phyloP scores from a whole-genome alignment of 352 stramenopile genomes.

The Phytophthora hybrid region DNA sequence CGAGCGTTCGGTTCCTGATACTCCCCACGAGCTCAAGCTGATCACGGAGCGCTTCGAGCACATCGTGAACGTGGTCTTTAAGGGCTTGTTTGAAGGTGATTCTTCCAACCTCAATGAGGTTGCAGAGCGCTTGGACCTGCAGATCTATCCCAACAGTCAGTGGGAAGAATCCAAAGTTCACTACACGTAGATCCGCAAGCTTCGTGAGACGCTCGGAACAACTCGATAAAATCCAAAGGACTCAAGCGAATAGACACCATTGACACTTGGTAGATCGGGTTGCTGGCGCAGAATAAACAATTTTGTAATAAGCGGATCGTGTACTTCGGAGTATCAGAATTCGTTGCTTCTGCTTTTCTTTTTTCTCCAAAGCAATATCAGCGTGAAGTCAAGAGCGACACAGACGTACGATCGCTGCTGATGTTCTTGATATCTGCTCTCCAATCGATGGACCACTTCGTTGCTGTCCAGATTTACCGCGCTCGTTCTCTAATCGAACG shows the following conservation, averaged over 20 bases:
- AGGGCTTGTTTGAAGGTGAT: slow-evolving; percentile 71
- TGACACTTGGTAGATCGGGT: background rate
- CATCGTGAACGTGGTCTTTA: slow-evolving; percentile 83
- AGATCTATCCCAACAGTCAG: slow-evolving; percentile 76
- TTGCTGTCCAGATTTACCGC: slow-evolving; percentile 6
- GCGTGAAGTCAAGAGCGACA: slow-evolving; percentile 12
- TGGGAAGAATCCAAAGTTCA: slow-evolving; percentile 58
- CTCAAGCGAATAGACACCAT: background rate
- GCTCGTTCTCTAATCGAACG: slow-evolving; percentile 8
- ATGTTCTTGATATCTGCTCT: slow-evolving; percentile 62
- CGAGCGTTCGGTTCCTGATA: slow-evolving; percentile 65
- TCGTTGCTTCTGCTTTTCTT: background rate
- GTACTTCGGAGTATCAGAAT: background rate
- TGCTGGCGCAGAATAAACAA: background rate
- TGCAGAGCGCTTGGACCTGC: slow-evolving; percentile 75
- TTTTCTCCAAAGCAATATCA: background rate
- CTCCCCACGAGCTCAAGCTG: slow-evolving; percentile 60
- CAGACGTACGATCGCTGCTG: slow-evolving; percentile 51
- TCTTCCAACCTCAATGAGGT: slow-evolving; percentile 75
- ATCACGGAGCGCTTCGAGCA: slow-evolving; percentile 73
- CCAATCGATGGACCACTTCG: slow-evolving; percentile 18
- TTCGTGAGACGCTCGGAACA: background rate
- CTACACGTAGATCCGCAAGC: slow-evolving; percentile 32
- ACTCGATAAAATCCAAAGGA: background rate
- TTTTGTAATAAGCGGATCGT: background rate